Evolutionary conservation across 176 grass and related monocot genomes (phyloP).

Genomic region (Typha latifolia): DNA sequence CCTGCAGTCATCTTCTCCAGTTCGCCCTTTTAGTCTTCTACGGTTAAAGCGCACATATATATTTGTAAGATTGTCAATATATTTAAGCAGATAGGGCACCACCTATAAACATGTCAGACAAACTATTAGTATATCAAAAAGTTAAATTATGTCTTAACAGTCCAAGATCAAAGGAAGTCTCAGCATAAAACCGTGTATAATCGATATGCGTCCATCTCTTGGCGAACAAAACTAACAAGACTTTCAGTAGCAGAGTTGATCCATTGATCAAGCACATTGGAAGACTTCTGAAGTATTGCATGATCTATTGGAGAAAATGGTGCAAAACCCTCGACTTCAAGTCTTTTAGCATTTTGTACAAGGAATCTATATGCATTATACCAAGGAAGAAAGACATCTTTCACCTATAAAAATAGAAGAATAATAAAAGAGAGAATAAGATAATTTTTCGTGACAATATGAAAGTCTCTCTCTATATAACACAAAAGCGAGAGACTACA

Average conservation of each 20-base stretch:
- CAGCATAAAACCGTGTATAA: constrained; percentile 60
- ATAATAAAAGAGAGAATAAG: too few species aligned
- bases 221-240: constrained; percentile 84
- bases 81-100: constrained; percentile 92
- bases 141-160: background rate
- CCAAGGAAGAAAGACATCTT: constrained; percentile 99
- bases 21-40: constrained; percentile 88
- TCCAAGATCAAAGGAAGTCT: background rate
- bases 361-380: constrained; percentile 98
- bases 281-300: constrained; percentile 53
- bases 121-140: background rate
- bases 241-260: constrained; percentile 96
- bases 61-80: constrained; percentile 94
- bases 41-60: constrained; percentile 97
- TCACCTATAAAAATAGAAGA: constrained; percentile 47
- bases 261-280: constrained; percentile 97
- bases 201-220: constrained; percentile 97
- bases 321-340: constrained; percentile 69
- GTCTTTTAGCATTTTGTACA: constrained; percentile 97
- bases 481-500: too few species aligned
- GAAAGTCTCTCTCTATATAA: too few species aligned
- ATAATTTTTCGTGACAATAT: too few species aligned
- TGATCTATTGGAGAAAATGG: constrained; percentile 66
- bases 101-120: constrained; percentile 43
- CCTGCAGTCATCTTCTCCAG: constrained; percentile 95